phyloP scores from a whole-genome alignment of 2,329 filamentous ascomycete genomes.

The Fulvia fulva region DNA sequence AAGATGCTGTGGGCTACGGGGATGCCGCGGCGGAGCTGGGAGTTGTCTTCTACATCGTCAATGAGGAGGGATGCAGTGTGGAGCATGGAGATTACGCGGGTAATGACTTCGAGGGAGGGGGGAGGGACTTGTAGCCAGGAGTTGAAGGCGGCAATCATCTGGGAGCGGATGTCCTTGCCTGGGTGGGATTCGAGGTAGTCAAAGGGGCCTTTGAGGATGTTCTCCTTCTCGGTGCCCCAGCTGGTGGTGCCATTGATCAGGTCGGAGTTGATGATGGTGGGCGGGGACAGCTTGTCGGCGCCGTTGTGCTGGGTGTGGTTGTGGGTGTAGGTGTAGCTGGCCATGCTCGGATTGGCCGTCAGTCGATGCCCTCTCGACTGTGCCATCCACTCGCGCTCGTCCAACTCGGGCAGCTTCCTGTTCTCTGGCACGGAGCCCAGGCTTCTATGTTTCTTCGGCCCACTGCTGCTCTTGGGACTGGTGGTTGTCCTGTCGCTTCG shows the following conservation, averaged over 20 bases:
- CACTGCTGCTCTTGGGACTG: slow-evolving; percentile 10
- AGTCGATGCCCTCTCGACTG: slow-evolving; percentile 23
- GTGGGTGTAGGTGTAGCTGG: slow-evolving; percentile 11
- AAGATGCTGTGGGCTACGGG: slow-evolving; percentile 83
- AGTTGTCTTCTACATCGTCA: slow-evolving; percentile 84
- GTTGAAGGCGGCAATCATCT: slow-evolving; percentile 78
- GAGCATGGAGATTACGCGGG: slow-evolving; percentile 75
- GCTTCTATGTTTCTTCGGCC: slow-evolving; percentile 23
- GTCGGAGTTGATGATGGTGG: slow-evolving; percentile 24
- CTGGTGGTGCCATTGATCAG: slow-evolving; percentile 43
- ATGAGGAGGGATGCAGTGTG: slow-evolving; percentile 80
- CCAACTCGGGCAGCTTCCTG: slow-evolving; percentile 20
- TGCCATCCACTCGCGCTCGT: slow-evolving; percentile 30
- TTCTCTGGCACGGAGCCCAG: slow-evolving; percentile 23
- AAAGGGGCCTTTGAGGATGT: slow-evolving; percentile 71
- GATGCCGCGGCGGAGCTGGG: slow-evolving; percentile 68
- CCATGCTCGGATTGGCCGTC: slow-evolving; percentile 15
- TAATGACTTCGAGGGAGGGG: slow-evolving; percentile 68
- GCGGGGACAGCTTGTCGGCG: slow-evolving; percentile 13
- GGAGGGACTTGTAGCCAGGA: slow-evolving; percentile 71
- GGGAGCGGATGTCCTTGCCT: slow-evolving; percentile 78
- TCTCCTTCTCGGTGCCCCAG: slow-evolving; percentile 73
- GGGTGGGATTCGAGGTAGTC: slow-evolving; percentile 76
- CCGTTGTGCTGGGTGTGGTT: slow-evolving; percentile 15
- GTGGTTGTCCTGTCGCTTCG: slow-evolving; percentile 9